Evolutionary conservation across 169 alveolate genomes (phyloP), one percentile per base, ranked within the genome.

Genomic region (Plasmodium inui): DNA sequence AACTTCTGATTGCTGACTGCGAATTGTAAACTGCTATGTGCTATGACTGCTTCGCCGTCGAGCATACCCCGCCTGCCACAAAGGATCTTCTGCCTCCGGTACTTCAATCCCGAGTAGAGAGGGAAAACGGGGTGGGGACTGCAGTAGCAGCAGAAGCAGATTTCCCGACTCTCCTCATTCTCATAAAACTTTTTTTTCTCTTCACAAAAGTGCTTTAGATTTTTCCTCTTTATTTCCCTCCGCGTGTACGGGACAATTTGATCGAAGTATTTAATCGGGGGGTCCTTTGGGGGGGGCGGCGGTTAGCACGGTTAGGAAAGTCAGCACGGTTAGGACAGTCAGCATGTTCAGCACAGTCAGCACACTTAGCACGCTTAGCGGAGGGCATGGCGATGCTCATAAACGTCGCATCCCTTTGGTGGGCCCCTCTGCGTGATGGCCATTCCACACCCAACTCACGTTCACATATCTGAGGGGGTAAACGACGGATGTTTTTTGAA

Each of bases 381-480:
- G 1, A 1, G 3, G 46, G 12, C n/a, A 44, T n/a, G 26, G 0
- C 26, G 12, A 7, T 10, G 71, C 1, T 6, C 17, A 7, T 67
- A 14, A 12, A 28, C 2, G 7, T 8, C 12, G 14, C 46, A 67
- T 14, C 50, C 44, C 19, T 71, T 46, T 84, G 46, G 61, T 50
- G 61, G 61, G 8, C 61, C 55, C 61, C 61, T 50, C 61, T 50
- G 61, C 61, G 8, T 3, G 22, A 50, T 14, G 12, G 61, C 61
- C 12, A 12, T 2, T 9, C n/a, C 57, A 50, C 61, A 2, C 7
- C 61, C n/a, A 67, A 39, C 73, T 88, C 67, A 88, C 94, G 53
- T 73, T 78, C 30, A 88, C 50, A 55, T 88, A 88, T 88, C 82
- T 88, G n/a, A 88, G 70, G 34, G 94, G 94, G 53, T 88, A 88